Conservation (phyloP, 345 rosid genomes). For the Salix dunnii region DNA sequence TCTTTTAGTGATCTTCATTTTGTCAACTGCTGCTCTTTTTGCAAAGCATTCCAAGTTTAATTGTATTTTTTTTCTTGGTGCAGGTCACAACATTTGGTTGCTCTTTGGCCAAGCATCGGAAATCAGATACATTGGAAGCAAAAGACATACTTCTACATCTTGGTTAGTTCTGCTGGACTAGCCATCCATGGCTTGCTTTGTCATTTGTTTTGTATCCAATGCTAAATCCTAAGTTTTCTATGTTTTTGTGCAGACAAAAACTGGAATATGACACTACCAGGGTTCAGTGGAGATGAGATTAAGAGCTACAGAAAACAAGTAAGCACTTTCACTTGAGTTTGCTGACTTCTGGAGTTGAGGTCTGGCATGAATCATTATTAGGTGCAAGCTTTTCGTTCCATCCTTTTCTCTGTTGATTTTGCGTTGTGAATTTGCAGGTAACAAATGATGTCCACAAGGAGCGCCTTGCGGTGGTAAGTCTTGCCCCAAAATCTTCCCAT, state of each 20-base stretch:
- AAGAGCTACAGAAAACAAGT: slow-evolving; percentile 81
- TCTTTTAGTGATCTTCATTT: not conserved
- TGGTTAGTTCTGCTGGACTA: slow-evolving; percentile 51
- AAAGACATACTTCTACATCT: slow-evolving; percentile 93
- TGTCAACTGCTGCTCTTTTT: not conserved
- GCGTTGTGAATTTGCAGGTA: slow-evolving; percentile 40
- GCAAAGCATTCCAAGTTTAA: not conserved
- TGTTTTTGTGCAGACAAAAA: slow-evolving; percentile 62
- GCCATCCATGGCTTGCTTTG: not conserved
- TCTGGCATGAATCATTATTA: not conserved
- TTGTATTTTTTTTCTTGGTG: not conserved
- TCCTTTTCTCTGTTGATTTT: not conserved
- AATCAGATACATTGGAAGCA: slow-evolving; percentile 87
- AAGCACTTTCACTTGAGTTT: slow-evolving; percentile 24
- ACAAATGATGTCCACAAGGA: slow-evolving; percentile 83
- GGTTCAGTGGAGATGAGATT: slow-evolving; percentile 82
- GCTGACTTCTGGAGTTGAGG: not conserved
- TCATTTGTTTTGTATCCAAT: slow-evolving; percentile 1
- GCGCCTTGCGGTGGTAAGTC: slow-evolving; percentile 75
- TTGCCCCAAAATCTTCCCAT: not conserved
- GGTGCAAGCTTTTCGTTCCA: not conserved
- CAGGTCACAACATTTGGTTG: slow-evolving; percentile 96
- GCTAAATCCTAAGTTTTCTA: slow-evolving; percentile 11
- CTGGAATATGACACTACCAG: slow-evolving; percentile 91
- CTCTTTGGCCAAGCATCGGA: slow-evolving; percentile 93